Evolutionary conservation across 768 basidiomycete species (phyloP).

Genomic region (Krasilnikovozyma curviuscula): DNA sequence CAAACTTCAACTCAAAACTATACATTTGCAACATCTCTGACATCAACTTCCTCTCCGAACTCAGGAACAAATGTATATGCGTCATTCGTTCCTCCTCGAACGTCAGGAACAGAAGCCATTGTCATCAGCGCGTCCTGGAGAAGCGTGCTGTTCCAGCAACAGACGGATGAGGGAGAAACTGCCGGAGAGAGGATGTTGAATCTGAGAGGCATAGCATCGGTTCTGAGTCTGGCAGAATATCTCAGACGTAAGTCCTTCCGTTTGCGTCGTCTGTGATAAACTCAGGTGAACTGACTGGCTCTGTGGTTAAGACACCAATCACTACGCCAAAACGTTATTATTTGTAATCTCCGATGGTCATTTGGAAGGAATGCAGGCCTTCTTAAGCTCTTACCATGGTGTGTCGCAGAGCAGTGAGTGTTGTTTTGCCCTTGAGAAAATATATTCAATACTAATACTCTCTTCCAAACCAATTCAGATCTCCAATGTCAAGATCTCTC

Average conservation of each 20-base stretch:
- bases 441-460: background rate
- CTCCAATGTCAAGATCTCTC: background rate
- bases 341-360: slow-evolving; percentile 78
- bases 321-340: slow-evolving; percentile 89
- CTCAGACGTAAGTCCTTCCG: slow-evolving; percentile 43
- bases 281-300: background rate
- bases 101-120: slow-evolving; percentile 85
- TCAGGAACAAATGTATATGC: slow-evolving; percentile 68
- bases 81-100: slow-evolving; percentile 57
- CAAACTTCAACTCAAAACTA: slow-evolving; percentile 51
- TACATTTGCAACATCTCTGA: slow-evolving; percentile 33
- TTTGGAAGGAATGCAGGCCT: slow-evolving; percentile 81
- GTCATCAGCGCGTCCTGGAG: slow-evolving; percentile 81
- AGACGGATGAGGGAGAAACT: background rate
- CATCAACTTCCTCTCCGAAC: slow-evolving; percentile 14
- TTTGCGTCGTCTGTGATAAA: background rate
- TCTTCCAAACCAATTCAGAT: background rate
- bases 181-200: slow-evolving; percentile 33
- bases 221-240: slow-evolving; percentile 65
- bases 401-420: slow-evolving; percentile 42
- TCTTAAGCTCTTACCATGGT: slow-evolving; percentile 67
- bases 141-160: slow-evolving; percentile 29
- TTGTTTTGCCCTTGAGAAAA: background rate
- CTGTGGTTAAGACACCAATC: slow-evolving; percentile 33
- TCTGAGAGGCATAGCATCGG: slow-evolving; percentile 64